Base-by-base conservation (phyloP, 495 filamentous ascomycete genomes). In the Penicillium ucsense region DNA sequence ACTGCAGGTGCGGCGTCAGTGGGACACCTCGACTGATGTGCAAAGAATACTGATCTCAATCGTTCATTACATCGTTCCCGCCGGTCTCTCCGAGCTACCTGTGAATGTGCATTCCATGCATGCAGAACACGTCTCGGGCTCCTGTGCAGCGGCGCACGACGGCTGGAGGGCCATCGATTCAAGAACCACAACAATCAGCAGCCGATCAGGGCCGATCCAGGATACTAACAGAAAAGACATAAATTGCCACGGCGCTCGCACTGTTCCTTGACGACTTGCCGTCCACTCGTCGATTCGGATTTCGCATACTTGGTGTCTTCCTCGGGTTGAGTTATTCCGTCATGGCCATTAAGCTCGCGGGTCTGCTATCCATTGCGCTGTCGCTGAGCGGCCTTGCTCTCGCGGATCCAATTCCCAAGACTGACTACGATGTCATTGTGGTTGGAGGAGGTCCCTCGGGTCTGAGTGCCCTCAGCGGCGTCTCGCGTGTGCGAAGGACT, bases 401-500 rank as follows among this genome's bases (percentile, higher is more conserved):
- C 2, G 60, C 57, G 2, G 44, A 46, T 28, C 31, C 52, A 2
- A 52, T 59, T 8, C 56, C 59, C 4, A 48, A 55, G 46, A 62
- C 63, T 8, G 54, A 60, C 38, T 66, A 63, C 51, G 63, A 66
- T 47, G 62, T 64, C 27, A 60, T 67, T n/a, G 45, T 68, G 1
- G 57, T 68, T 7, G 65, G 67, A 6, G 65, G 59, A 30, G 56
- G 55, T 9, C 60, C 56, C 52, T 62, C 59, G 46, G 62, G 72
- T 6, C 64, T 76, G 3, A 65, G 57, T 35, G 71, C 72, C 7
- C 50, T 76, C 28, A 81, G 78, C 52, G 75, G 73, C 49, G 69
- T 81, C 7, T 74, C 72, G 7, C 71, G 78, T 5, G 77, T 80
- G 8, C 67, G 70, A 4, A 64, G 78, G 5, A 72, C 63, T 27